A percentile compares a stretch with the other conserved stretches of the same genome.
These are phyloP conservation scores for Candida ascalaphidarum DNA, from an alignment of 805 yeast species.

Conservation along the genomic window DNA sequence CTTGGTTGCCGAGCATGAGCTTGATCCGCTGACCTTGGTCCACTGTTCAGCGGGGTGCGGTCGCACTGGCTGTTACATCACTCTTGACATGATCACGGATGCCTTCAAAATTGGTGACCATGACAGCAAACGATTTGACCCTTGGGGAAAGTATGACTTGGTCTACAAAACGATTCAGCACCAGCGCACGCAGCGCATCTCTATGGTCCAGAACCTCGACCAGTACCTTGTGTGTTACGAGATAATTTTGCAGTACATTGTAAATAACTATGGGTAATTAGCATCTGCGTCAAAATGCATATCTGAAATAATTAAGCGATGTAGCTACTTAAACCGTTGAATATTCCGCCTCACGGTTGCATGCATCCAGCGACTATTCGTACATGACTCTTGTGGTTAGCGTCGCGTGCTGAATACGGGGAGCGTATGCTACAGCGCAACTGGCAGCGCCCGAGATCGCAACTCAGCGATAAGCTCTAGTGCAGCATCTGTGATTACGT, in stretches of 20 bases:
- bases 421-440: too few relatives aligned
- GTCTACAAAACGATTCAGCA: constrained; percentile 55
- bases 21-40: constrained; percentile 19
- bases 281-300: too few relatives aligned
- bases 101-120: constrained; percentile 6
- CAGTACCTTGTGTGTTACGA: constrained; percentile 75
- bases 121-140: constrained; percentile 21
- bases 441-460: too few relatives aligned
- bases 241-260: constrained; percentile 6
- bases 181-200: constrained; percentile 65
- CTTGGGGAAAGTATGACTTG: constrained; percentile 38
- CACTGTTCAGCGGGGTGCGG: constrained; percentile 61
- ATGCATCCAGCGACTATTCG: too few relatives aligned
- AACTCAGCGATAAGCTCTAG: too few relatives aligned
- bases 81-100: constrained; percentile 33
- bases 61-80: constrained; percentile 44
- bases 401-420: too few relatives aligned
- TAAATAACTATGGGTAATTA: too few relatives aligned
- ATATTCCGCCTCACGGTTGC: too few relatives aligned
- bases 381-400: too few relatives aligned
- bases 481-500: too few relatives aligned
- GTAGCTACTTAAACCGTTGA: too few relatives aligned
- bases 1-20: constrained; percentile 6
- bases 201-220: constrained; percentile 78
- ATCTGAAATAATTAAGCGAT: too few relatives aligned